Evolutionary conservation across 2,329 filamentous ascomycete species (phyloP), one percentile per base, ranked within the genome.

Genomic region (Orbilia blumenaviensis): DNA sequence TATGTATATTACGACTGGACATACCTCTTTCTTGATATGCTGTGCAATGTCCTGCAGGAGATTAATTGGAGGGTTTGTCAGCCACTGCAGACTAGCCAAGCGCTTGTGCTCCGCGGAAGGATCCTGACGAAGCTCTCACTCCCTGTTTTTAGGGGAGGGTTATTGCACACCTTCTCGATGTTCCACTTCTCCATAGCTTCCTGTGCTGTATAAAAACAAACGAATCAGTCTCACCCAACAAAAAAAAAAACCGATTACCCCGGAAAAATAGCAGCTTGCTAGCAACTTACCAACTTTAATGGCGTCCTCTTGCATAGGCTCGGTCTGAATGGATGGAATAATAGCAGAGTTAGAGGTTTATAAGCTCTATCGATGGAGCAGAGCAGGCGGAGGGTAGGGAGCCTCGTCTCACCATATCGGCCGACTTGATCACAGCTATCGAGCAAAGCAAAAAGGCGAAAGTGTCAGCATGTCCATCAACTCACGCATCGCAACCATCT

Each of bases 251-350:
- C n/a, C 9, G 61, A 14, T 32, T 6, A 38, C 44, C 29, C 29
- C 52, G 9, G 52, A 27, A 38, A 48, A 48, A 50, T 5, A 29
- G 6, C 18, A 46, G 23, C 18, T 23, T 46, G 42, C 29, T n/a
- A 29, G 32, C 27, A 25, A 86, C 93, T 80, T 89, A 97, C 94
- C 93, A 82, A 97, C 91, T 88, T 97, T 93, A 81, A 99, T 92
- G 52, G 91, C 92, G 84, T 98, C 94, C 81, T 92, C 89, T 82
- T 97, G 93, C 95, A 99, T 97, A 81, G 97, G 94, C 74, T 98
- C 94, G 81, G 91, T 94, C 95, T 98, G 82, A 80, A 66, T 77
- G 79, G 80, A 68, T 66, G 77, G 69, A 68, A 50, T 77, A 77
- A 74, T 78, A 46, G 67, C 42, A 54, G 27, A 32, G 41, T 58